phyloP scores from a whole-genome alignment of 257 asterid species.

The Mentha longifolia region DNA sequence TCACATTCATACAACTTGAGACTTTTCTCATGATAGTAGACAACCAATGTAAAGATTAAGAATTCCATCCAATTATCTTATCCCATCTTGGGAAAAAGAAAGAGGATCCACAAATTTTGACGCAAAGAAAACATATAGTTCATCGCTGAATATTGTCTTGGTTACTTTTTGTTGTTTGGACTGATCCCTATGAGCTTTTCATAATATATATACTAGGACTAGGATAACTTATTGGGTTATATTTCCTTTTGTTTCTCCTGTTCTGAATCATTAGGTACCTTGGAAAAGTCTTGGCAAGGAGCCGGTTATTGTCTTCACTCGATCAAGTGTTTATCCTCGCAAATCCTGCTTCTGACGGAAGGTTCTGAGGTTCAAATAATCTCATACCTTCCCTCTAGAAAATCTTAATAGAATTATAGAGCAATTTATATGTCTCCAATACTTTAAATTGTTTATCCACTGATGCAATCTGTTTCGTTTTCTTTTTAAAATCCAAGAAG shows the following conservation, averaged over 20 bases:
- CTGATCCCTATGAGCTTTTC: constrained; percentile 15
- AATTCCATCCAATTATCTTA: constrained; percentile 12
- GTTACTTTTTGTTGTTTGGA: constrained; percentile 20
- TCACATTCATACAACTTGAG: constrained; percentile 1
- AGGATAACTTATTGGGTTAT: constrained; percentile 11
- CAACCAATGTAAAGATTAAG: constrained; percentile 22
- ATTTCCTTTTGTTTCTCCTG: constrained; percentile 1
- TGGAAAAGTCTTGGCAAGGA: constrained; percentile 99
- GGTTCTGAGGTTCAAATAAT: constrained; percentile 67
- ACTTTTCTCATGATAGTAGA: constrained; percentile 27
- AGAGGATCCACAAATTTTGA: background rate
- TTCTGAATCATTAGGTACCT: constrained; percentile 70
- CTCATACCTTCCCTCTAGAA: constrained; percentile 30
- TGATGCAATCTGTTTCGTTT: constrained; percentile 33
- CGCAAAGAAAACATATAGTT: constrained; percentile 13
- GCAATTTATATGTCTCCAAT: constrained; percentile 7
- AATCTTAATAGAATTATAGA: constrained; percentile 3
- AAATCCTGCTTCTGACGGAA: constrained; percentile 74
- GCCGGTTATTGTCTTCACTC: constrained; percentile 96
- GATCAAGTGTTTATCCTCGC: constrained; percentile 95
- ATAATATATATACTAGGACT: constrained; percentile 9
- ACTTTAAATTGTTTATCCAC: constrained; percentile 4
- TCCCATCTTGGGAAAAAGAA: constrained; percentile 8
- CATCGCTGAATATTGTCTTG: background rate
- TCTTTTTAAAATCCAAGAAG: constrained; percentile 46